Evolutionary conservation across 1,284 basidiomycete genomes (phyloP).

Genomic region (Malassezia furfur): DNA sequence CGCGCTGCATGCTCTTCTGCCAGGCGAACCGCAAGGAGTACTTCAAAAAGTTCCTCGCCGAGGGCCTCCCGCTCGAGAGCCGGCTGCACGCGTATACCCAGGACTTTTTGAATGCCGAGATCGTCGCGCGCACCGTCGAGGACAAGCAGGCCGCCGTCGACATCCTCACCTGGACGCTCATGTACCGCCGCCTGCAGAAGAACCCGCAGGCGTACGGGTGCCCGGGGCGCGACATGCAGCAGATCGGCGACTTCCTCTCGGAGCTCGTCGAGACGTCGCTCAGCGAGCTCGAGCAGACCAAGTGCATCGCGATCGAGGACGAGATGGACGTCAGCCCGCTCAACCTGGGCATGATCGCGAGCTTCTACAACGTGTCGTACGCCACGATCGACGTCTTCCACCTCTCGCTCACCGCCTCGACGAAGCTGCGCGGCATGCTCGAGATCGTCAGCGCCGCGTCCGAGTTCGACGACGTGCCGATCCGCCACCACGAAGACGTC

Average conservation of each 20-base stretch:
- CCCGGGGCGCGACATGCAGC: constrained; percentile 37
- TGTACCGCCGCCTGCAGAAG: constrained; percentile 91
- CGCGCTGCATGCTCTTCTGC: constrained; percentile 88
- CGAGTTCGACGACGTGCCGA: constrained; percentile 89
- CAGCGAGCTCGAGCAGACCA: constrained; percentile 79
- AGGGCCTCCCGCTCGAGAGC: constrained; percentile 94
- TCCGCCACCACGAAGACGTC: constrained; percentile 58
- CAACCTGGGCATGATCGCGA: constrained; percentile 52
- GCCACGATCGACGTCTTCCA: constrained; percentile 95
- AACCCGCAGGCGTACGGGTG: constrained; percentile 54
- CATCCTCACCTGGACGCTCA: constrained; percentile 86
- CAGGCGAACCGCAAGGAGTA: constrained; percentile 91
- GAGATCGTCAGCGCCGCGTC: constrained; percentile 93
- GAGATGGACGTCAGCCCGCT: constrained; percentile 52
- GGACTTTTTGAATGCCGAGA: constrained; percentile 97
- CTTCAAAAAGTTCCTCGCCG: constrained; percentile 95
- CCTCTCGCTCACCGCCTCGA: constrained; percentile 84
- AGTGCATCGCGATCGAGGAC: constrained; percentile 80
- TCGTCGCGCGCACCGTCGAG: constrained; percentile 95
- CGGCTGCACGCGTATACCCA: constrained; percentile 55
- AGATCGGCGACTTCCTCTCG: constrained; percentile 55
- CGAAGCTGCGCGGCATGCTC: constrained; percentile 91
- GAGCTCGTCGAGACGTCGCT: constrained; percentile 90
- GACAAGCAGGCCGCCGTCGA: constrained; percentile 52
- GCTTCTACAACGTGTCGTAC: constrained; percentile 59